phyloP scores from a whole-genome alignment of 1,284 basidiomycete species.

The Cryptococcus jaspeensis region DNA sequence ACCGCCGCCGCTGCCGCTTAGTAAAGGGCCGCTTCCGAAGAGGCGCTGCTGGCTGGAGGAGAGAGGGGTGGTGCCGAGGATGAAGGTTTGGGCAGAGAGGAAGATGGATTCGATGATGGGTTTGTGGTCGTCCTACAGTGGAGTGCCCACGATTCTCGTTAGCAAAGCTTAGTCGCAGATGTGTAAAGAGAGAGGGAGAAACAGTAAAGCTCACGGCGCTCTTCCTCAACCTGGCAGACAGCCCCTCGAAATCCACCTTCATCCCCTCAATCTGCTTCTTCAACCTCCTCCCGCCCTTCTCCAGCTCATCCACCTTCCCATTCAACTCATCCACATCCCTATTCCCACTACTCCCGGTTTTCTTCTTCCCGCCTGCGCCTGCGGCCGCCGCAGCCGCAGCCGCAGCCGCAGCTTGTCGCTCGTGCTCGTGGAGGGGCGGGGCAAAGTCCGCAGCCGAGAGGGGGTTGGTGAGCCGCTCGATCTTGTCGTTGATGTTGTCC shows the following conservation, averaged over 20 bases:
- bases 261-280: conserved; percentile 23
- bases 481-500: conserved; percentile 27
- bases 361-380: not conserved
- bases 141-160: not conserved
- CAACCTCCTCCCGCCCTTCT: conserved; percentile 23
- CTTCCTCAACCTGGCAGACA: conserved; percentile 16
- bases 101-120: conserved; percentile 21
- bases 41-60: conserved; percentile 6
- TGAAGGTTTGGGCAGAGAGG: conserved; percentile 10
- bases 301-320: conserved; percentile 21
- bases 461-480: conserved; percentile 19
- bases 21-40: not conserved
- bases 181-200: not conserved
- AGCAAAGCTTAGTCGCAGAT: not conserved
- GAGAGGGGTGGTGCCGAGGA: conserved; percentile 6
- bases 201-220: conserved; percentile 16
- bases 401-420: conserved; percentile 5
- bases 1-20: not conserved
- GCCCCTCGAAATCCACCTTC: conserved; percentile 21
- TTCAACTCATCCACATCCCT: conserved; percentile 23
- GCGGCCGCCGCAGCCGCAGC: not conserved
- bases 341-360: conserved; percentile 14
- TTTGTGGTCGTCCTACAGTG: conserved; percentile 19
- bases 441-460: conserved; percentile 8
- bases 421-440: conserved; percentile 12